Conservation (phyloP, 306 rosid genomes). For the Styphnolobium japonicum region DNA sequence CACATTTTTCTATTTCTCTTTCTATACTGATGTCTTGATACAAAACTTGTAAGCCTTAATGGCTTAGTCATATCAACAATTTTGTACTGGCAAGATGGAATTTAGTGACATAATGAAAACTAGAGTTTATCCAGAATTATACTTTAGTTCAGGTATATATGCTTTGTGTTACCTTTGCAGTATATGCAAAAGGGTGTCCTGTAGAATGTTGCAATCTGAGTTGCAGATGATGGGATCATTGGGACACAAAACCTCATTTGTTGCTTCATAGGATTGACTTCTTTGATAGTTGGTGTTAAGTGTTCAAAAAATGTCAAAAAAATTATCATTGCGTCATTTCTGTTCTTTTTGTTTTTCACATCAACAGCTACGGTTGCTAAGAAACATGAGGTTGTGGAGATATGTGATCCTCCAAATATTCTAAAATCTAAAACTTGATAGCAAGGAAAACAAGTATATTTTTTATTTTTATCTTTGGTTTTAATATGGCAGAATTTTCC, state of each 20-base stretch:
- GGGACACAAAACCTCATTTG: constrained; percentile 13
- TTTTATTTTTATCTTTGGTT: not conserved
- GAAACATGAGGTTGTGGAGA: constrained; percentile 17
- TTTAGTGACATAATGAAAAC: not conserved
- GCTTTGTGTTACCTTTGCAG: not conserved
- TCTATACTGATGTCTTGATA: constrained; percentile 6
- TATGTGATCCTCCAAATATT: constrained; percentile 9
- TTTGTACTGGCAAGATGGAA: not conserved
- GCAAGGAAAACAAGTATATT: not conserved
- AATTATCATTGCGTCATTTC: not conserved
- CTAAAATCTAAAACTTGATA: constrained; percentile 12
- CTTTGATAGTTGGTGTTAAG: not conserved
- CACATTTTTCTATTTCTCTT: constrained; percentile 4
- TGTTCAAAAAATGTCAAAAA: not conserved
- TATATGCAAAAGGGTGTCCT: not conserved
- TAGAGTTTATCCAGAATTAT: not conserved
- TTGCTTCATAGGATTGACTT: not conserved
- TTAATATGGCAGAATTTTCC: not conserved
- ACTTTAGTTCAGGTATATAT: not conserved
- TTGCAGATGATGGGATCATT: constrained; percentile 5
- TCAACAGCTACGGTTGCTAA: constrained; percentile 3
- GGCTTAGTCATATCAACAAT: not conserved
- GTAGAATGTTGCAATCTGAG: constrained; percentile 8
- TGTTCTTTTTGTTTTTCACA: constrained; percentile 4
- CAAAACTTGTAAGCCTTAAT: constrained; percentile 6